These are phyloP conservation scores for Trapa bicornis DNA, from an alignment of 345 rosid genomes.

Conservation along the genomic window DNA sequence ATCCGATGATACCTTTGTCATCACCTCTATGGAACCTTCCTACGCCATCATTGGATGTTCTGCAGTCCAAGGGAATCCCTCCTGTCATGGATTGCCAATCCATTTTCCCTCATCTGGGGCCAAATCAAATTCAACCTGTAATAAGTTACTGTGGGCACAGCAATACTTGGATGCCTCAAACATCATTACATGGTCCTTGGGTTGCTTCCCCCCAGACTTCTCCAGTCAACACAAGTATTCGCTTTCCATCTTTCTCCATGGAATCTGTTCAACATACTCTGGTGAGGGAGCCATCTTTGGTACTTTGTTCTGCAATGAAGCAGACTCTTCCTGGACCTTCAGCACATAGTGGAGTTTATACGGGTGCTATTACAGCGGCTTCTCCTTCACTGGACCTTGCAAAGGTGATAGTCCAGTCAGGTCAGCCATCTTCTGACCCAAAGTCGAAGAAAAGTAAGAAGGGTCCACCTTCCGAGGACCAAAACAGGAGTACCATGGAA, in stretches of 20 bases:
- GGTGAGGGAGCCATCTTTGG: slow-evolving; percentile 39
- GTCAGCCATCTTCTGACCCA: slow-evolving; percentile 38
- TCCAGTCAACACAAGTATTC: slow-evolving; percentile 39
- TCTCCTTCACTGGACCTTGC: slow-evolving; percentile 31
- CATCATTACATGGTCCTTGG: slow-evolving; percentile 63
- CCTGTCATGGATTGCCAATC: slow-evolving; percentile 51
- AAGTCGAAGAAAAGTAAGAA: slow-evolving; percentile 71
- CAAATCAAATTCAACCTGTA: slow-evolving; percentile 49
- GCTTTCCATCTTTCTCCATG: slow-evolving; percentile 40
- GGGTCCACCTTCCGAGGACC: slow-evolving; percentile 32
- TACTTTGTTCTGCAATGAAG: slow-evolving; percentile 34
- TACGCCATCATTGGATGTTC: slow-evolving; percentile 38
- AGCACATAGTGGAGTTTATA: slow-evolving; percentile 26
- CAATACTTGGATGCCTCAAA: slow-evolving; percentile 63
- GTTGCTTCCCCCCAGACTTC: slow-evolving; percentile 53
- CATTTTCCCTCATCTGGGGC: slow-evolving; percentile 46
- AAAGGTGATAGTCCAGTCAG: slow-evolving; percentile 33
- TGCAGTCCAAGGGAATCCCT: slow-evolving; percentile 46
- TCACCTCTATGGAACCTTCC: slow-evolving; percentile 81
- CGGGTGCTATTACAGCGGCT: slow-evolving; percentile 31
- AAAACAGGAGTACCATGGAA: slow-evolving; percentile 28
- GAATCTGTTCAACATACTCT: slow-evolving; percentile 56
- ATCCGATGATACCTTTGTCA: slow-evolving; percentile 53
- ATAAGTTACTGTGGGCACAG: slow-evolving; percentile 53
- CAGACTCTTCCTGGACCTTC: slow-evolving; percentile 23